These are phyloP conservation scores for Lenzites betulinus DNA, from an alignment of 768 basidiomycete genomes.

Conservation along the genomic window DNA sequence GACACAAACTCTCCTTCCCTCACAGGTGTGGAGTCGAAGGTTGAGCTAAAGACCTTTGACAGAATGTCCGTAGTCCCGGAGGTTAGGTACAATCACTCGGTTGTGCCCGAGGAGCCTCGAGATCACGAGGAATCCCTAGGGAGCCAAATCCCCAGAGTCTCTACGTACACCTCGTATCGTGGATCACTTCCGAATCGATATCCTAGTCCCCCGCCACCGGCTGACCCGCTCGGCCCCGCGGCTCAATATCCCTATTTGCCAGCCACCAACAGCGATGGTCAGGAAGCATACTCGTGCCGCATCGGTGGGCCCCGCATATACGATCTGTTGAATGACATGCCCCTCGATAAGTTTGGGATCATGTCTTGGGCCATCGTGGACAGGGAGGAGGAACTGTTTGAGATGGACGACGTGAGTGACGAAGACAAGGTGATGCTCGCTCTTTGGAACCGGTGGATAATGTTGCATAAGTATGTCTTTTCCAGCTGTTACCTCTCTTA, in stretches of 20 bases:
- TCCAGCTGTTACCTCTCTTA: neutral
- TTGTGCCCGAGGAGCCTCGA: neutral
- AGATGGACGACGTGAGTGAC: slow-evolving; percentile 67
- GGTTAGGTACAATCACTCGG: neutral
- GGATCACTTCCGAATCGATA: slow-evolving; percentile 21
- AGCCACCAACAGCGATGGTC: slow-evolving; percentile 2
- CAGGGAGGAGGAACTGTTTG: slow-evolving; percentile 75
- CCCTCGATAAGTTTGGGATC: slow-evolving; percentile 63
- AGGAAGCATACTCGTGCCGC: slow-evolving; percentile 54
- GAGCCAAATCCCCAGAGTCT: neutral
- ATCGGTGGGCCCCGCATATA: slow-evolving; percentile 65
- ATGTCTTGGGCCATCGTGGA: slow-evolving; percentile 71
- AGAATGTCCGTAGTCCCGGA: neutral
- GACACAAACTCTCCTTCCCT: slow-evolving; percentile 8
- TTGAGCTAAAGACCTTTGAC: neutral
- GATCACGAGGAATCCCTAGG: too few species aligned
- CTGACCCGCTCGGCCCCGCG: slow-evolving; percentile 25
- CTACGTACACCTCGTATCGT: neutral
- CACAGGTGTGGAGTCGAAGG: neutral
- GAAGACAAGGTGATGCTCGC: slow-evolving; percentile 81
- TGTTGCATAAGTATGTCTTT: slow-evolving; percentile 52
- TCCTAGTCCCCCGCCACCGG: slow-evolving; percentile 25
- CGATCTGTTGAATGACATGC: slow-evolving; percentile 61
- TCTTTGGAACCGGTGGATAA: slow-evolving; percentile 76
- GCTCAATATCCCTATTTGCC: slow-evolving; percentile 27